Evolutionary conservation across 2,329 filamentous ascomycete genomes (phyloP).

Genomic region (Fonsecaea nubica): DNA sequence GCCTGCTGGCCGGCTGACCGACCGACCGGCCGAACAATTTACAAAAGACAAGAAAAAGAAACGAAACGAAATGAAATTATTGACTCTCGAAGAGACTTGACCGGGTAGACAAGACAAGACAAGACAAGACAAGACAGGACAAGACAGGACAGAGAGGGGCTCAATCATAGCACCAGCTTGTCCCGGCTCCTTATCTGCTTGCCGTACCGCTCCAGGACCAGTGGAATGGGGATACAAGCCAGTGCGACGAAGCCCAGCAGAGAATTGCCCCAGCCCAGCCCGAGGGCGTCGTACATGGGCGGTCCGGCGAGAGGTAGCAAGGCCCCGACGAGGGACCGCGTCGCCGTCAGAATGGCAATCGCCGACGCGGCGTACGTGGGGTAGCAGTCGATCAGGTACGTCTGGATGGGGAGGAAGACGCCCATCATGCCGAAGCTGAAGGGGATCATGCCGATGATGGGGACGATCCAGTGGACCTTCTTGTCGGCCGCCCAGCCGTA

Average conservation of each 20-base stretch:
- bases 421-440: slow-evolving; percentile 56
- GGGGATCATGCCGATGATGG: slow-evolving; percentile 41
- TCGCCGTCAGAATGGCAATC: slow-evolving; percentile 61
- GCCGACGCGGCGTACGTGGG: slow-evolving; percentile 56
- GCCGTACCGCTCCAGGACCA: slow-evolving; percentile 54
- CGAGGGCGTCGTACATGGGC: slow-evolving; percentile 55
- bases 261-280: slow-evolving; percentile 59
- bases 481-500: too few relatives aligned
- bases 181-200: too few relatives aligned
- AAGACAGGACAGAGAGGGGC: too few relatives aligned
- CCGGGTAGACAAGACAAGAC: too few relatives aligned
- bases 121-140: too few relatives aligned
- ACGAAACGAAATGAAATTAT: too few relatives aligned
- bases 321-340: slow-evolving; percentile 63
- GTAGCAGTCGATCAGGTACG: slow-evolving; percentile 65
- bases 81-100: too few relatives aligned
- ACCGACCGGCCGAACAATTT: too few relatives aligned
- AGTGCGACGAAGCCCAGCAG: slow-evolving; percentile 63
- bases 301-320: slow-evolving; percentile 67
- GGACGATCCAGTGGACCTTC: too few relatives aligned
- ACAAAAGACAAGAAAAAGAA: too few relatives aligned
- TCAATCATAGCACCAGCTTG: too few relatives aligned
- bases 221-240: slow-evolving; percentile 51
- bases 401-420: slow-evolving; percentile 53
- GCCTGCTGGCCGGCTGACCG: too few relatives aligned